These are phyloP conservation scores for Talaromyces ruber DNA, from an alignment of 495 filamentous ascomycete species.

Conservation along the genomic window DNA sequence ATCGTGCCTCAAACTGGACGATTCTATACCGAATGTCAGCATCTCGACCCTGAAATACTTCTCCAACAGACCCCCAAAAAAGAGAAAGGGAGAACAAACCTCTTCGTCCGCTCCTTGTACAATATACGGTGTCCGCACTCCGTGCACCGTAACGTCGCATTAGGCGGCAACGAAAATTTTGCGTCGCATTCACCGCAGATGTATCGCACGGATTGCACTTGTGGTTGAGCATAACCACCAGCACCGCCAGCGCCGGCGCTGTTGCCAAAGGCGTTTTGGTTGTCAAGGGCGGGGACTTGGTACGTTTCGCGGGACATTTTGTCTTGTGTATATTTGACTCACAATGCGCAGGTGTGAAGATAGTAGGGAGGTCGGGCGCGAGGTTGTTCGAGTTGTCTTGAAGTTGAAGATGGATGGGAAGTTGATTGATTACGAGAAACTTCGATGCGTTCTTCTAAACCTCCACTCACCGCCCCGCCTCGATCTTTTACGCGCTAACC, in stretches of 20 bases:
- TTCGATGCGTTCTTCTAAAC: neutral
- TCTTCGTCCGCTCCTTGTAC: conserved; percentile 96
- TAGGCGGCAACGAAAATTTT: conserved; percentile 70
- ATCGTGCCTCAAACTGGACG: conserved; percentile 98
- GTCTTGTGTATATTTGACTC: neutral
- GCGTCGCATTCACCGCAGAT: conserved; percentile 88
- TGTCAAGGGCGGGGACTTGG: conserved; percentile 34
- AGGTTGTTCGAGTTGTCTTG: neutral
- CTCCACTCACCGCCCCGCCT: neutral
- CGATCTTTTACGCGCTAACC: neutral
- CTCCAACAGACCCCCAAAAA: neutral
- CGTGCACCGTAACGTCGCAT: conserved; percentile 87
- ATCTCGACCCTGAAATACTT: neutral
- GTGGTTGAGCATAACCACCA: conserved; percentile 23
- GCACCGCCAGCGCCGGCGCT: conserved; percentile 19
- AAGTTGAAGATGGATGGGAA: neutral
- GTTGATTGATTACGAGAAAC: neutral
- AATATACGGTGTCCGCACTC: conserved; percentile 93
- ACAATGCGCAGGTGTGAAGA: neutral
- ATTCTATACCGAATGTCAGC: conserved; percentile 46
- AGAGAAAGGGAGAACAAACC: conserved; percentile 46
- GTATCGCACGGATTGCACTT: conserved; percentile 55
- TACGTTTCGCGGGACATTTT: conserved; percentile 43
- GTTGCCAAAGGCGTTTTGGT: conserved; percentile 31
- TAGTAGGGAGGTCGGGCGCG: neutral